These are phyloP conservation scores for Verticillium isaacii DNA, from an alignment of 2,329 filamentous ascomycete genomes.

Conservation along the genomic window DNA sequence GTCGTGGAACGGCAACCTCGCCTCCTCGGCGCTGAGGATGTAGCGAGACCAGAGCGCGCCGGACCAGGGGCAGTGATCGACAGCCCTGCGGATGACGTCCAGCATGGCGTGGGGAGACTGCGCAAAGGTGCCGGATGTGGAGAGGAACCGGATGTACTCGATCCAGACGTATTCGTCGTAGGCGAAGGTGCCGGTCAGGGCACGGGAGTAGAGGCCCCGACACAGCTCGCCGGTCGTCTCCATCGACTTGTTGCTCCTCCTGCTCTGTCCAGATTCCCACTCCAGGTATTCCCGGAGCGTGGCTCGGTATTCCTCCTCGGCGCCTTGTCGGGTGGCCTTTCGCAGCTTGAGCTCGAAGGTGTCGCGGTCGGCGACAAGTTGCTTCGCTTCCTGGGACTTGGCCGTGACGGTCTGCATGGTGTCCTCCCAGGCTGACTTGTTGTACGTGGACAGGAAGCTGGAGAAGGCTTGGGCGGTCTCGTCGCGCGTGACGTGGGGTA, in stretches of 20 bases:
- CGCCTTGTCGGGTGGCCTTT: conserved; percentile 50
- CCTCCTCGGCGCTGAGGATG: conserved; percentile 77
- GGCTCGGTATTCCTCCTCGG: conserved; percentile 48
- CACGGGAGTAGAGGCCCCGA: conserved; percentile 71
- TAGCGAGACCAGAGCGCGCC: conserved; percentile 88
- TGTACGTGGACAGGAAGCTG: conserved; percentile 67
- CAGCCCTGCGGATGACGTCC: conserved; percentile 73
- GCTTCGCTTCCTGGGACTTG: conserved; percentile 58
- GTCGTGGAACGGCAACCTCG: conserved; percentile 68
- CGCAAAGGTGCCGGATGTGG: conserved; percentile 35
- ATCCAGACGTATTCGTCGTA: conserved; percentile 75
- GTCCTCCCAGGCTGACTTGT: conserved; percentile 65
- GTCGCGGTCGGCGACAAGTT: conserved; percentile 60
- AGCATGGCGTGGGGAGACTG: conserved; percentile 47
- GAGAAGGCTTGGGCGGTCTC: conserved; percentile 72
- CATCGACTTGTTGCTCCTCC: conserved; percentile 45
- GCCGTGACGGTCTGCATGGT: conserved; percentile 67
- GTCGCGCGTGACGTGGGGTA: conserved; percentile 72
- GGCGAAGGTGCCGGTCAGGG: conserved; percentile 64
- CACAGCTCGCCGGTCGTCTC: conserved; percentile 46
- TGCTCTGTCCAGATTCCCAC: conserved; percentile 69
- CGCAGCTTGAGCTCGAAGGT: conserved; percentile 62
- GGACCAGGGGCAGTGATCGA: conserved; percentile 89
- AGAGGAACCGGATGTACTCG: conserved; percentile 74
- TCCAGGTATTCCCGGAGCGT: conserved; percentile 68